Base-by-base conservation (phyloP, 768 basidiomycete genomes). In the Mycena haematopus region DNA sequence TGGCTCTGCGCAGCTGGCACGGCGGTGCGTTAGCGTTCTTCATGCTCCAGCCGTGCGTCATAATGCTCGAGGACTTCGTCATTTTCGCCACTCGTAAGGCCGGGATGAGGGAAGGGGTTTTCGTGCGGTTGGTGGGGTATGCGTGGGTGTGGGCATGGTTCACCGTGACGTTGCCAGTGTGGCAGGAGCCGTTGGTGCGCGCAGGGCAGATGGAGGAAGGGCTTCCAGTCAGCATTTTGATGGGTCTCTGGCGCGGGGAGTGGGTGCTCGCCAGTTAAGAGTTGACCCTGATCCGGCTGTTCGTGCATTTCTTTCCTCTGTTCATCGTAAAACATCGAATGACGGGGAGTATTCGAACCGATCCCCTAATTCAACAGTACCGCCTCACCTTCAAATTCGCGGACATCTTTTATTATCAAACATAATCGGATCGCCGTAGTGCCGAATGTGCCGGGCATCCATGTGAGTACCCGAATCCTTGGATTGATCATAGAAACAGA, bases 1-100 rank as follows among this genome's bases (percentile, higher is more conserved):
- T 73, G 65, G 56, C 68, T 14, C 36, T 65, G 17, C 60, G 65
- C 15, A 17, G 42, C 53, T 56, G 24, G 27, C 17, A 21, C 35
- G 63, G 63, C 57, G 52, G 56, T 36, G 56, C 57, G 1, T 19
- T 59, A 27, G 19, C 15, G 4, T 64, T 64, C 40, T 64, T 64
- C 49, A 60, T 58, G 51, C 52, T 58, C 22, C 62, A 63, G 29
- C 33, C 62, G 5, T 46, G 29, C 9, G 58, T 45, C 5, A 64
- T 64, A 53, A 59, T 21, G 40, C n/a, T 59, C 7, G 58, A 64
- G 47, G 58, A 60, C 24, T 49, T 58, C n/a, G 25, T 64, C 22
- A 21, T 64, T 15, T 50, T 33, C 29, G 22, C 42, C 2, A 46
- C 22, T 15, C 13, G 29, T 10, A 31, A 14, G 7, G 50, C 31